Evolutionary conservation across 2,329 filamentous ascomycete genomes (phyloP), one percentile per base, ranked within the genome.

Genomic region (Pyrenophora seminiperda): DNA sequence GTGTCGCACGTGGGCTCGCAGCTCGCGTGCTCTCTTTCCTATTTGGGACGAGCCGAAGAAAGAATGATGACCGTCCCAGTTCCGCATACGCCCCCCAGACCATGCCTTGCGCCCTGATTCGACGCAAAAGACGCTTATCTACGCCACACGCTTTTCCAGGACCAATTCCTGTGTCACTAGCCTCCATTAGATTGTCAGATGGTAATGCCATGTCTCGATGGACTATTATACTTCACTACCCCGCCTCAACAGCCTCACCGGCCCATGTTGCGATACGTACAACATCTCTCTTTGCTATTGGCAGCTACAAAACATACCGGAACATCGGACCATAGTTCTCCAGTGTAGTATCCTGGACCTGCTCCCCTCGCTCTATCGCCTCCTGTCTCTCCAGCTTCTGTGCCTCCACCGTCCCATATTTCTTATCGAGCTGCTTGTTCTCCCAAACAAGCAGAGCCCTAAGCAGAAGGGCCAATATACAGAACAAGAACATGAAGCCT

Each of bases 401-500:
- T 50, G 69, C 53, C 34, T 54, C 57, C 15, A 72, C 9, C 1
- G 60, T 68, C 7, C 71, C 70, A 39, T 66, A 68, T 53, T 70
- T 46, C 20, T 41, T 46, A 40, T 75, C 70, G 36, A 74, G 46
- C 49, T 65, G 70, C 50, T 62, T 66, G 44, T 75, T 75, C 60
- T 73, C 71, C 66, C 69, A 70, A 7, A 54, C 61, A 5, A 73
- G 52, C 45, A 73, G 29, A n/a, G 60, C 56, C 27, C 72, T 58
- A 47, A 74, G 36, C 2, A 55, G 33, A 3, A 72, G 38, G 15
- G 62, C 63, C 4, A 75, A 43, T 1, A 72, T 7, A 13, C 67
- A 68, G 29, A 67, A 70, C 41, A 74, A 64, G 39, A 74, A 71
- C 65, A 73, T 67, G 37, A 74, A 73, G 2, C 63, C 71, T 6